Conservation (phyloP, 2,329 filamentous ascomycete species). For the Fonsecaea multimorphosa region DNA sequence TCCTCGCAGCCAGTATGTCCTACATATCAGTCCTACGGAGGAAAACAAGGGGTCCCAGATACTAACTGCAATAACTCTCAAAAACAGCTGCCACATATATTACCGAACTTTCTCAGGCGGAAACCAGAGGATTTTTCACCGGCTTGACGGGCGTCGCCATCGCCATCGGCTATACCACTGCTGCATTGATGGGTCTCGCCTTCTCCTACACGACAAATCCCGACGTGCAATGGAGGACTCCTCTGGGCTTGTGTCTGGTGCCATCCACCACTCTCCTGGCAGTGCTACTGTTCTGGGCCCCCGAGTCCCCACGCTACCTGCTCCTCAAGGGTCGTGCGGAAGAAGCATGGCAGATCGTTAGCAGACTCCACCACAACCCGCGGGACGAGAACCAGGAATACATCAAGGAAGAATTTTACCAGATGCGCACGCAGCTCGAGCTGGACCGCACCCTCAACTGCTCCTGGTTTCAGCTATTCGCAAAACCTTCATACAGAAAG, state of each 20-base stretch:
- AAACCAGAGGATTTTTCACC: slow-evolving; percentile 11
- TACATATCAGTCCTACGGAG: neutral
- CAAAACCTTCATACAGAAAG: slow-evolving; percentile 22
- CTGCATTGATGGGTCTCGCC: slow-evolving; percentile 12
- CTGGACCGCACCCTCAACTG: slow-evolving; percentile 13
- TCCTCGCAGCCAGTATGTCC: slow-evolving; percentile 9
- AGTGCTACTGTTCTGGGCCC: slow-evolving; percentile 7
- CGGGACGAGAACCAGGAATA: slow-evolving; percentile 16
- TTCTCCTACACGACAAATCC: slow-evolving; percentile 15
- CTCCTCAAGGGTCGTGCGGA: slow-evolving; percentile 21
- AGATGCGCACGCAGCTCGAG: slow-evolving; percentile 30
- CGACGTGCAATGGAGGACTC: slow-evolving; percentile 12
- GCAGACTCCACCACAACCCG: slow-evolving; percentile 16
- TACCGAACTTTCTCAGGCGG: slow-evolving; percentile 13
- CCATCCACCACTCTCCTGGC: neutral
- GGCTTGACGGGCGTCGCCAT: slow-evolving; percentile 13
- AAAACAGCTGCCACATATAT: slow-evolving; percentile 10
- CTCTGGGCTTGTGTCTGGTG: slow-evolving; percentile 6
- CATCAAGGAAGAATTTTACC: slow-evolving; percentile 24
- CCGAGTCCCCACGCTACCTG: slow-evolving; percentile 29
- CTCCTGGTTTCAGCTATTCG: slow-evolving; percentile 13
- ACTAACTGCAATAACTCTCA: neutral
- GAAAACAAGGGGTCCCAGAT: neutral
- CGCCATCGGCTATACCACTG: slow-evolving; percentile 13
- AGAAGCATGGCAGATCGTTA: slow-evolving; percentile 23